These are phyloP conservation scores for Diospyros kaki DNA, from an alignment of 148 eudicot genomes.

Conservation along the genomic window DNA sequence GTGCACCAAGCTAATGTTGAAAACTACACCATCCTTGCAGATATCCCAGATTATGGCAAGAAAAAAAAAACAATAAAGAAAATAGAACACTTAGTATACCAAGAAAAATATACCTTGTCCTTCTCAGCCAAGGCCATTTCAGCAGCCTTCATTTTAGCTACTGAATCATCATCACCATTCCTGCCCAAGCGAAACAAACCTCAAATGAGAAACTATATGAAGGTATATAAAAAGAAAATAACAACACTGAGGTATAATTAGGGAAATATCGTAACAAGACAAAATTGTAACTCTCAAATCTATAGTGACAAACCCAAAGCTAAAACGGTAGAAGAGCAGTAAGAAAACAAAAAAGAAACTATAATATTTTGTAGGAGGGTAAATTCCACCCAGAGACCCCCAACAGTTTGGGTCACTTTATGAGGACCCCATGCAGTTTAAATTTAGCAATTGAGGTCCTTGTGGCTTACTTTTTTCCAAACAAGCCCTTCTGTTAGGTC, in stretches of 20 bases:
- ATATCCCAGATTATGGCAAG: neutral
- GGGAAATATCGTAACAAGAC: neutral
- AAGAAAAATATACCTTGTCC: constrained; percentile 45
- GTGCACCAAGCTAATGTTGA: constrained; percentile 6
- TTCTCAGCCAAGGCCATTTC: constrained; percentile 69
- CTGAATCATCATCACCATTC: constrained; percentile 63
- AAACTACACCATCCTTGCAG: neutral
- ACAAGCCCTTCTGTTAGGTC: too few relatives aligned
- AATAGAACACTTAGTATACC: neutral
- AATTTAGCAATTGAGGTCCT: too few relatives aligned
- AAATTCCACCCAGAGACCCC: too few relatives aligned
- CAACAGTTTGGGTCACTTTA: too few relatives aligned
- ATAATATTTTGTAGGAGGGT: too few relatives aligned
- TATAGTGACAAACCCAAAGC: too few relatives aligned
- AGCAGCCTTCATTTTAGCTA: constrained; percentile 81
- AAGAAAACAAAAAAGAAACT: too few relatives aligned
- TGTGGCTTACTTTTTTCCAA: too few relatives aligned
- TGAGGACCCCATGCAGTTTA: too few relatives aligned
- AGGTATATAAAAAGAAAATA: neutral
- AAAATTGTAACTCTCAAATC: too few relatives aligned
- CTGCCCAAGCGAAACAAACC: constrained; percentile 35
- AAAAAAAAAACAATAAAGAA: neutral
- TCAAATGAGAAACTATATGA: constrained; percentile 13
- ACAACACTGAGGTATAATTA: neutral
- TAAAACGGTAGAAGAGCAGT: too few relatives aligned